Evolutionary conservation across 2,329 filamentous ascomycete species (phyloP), one percentile per base, ranked within the genome.

Genomic region (Gyromitra esculenta): DNA sequence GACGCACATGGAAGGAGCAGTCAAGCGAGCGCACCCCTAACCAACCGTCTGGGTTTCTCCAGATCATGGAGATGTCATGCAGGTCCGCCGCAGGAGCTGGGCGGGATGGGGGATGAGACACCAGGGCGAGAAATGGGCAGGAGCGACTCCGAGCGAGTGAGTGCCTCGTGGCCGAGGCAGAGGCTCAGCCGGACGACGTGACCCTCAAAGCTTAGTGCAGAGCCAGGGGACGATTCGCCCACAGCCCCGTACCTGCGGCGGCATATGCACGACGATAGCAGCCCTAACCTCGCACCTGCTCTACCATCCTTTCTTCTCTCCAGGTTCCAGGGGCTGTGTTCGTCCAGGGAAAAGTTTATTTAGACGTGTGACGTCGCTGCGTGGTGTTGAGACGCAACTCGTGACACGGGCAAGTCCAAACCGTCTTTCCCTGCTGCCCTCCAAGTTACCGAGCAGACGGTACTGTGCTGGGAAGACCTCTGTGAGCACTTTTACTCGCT

Each of bases 281-380:
- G 41, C 39, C 45, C 65, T n/a, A 31, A 43, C 54, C 41, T 41
- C 54, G 2, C 6, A 9, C 35, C n/a, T 56, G 6, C 13, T 5
- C 31, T n/a, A n/a, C 35, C 39, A 15, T 6, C 37, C 64, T 18
- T 5, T 15, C 37, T 11, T 13, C 15, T 35, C 11, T 54, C 9
- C 39, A 45, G 50, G n/a, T 48, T 7, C 31, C 11, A 13, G 50
- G 31, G 66, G 66, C 66, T 5, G 56, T 25, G 39, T 7, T 25
- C 31, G 21, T 6, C 1, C 43, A 18, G 52, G 31, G 35, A 56
- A 75, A 75, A 75, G 72, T 70, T 71, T 75, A 75, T 65, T 75
- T 57, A 43, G 39, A 75, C 72, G 72, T 69, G 64, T 71, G 72
- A 60, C 50, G 52, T 54, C 57, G 45, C 39, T 52, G 56, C 9